Base-by-base conservation (phyloP, 768 basidiomycete species). In the Lactarius pseudohatsudake region DNA sequence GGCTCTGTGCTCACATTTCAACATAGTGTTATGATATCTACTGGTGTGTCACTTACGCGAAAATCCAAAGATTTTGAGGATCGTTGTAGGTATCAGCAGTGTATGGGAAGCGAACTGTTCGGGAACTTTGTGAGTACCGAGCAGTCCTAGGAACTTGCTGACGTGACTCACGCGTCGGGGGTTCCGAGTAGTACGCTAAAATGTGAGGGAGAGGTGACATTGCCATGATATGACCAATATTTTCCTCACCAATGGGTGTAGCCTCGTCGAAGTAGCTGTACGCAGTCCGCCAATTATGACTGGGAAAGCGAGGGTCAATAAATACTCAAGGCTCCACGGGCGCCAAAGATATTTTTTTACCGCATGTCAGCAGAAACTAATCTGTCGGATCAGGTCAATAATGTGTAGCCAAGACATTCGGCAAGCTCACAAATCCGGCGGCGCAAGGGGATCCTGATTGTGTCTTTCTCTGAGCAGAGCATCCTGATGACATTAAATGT, bases 21-120 rank as follows among this genome's bases (percentile, higher is more conserved):
- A 61, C 26, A 41, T 18, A 38, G 10, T 13, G 7, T 32, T 22
- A 34, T 26, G 20, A 26, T 15, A 4, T 58, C 41, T 43, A 10
- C 15, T 34, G 13, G 43, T 26, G 32, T 13, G 28, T 28, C 54
- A 72, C 75, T 67, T 76, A 85, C 85, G 83, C 83, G 61, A 84
- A 86, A 7, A 71, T 75, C 85, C 86, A 87, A 15, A 87, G 74
- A 65, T 81, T 84, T 62, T 86, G 83, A 0, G 86, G 86, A 71
- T 86, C 81, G 74, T 85, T 87, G 77, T 86, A 87, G 4, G 86
- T 88, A 30, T 85, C 84, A 56, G 74, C 75, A 1, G 86, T 87
- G 72, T 87, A 87, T 13, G 84, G 77, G 76, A 87, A 87, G 40
- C 84, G 84, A 71, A 82, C 85, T 85, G 72, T 11, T 57, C 40